Percentiles rank a stretch among this genome's conserved stretches.
Evolutionary conservation across 2,329 filamentous ascomycete genomes (phyloP).

Genomic region (Neurospora crassa): DNA sequence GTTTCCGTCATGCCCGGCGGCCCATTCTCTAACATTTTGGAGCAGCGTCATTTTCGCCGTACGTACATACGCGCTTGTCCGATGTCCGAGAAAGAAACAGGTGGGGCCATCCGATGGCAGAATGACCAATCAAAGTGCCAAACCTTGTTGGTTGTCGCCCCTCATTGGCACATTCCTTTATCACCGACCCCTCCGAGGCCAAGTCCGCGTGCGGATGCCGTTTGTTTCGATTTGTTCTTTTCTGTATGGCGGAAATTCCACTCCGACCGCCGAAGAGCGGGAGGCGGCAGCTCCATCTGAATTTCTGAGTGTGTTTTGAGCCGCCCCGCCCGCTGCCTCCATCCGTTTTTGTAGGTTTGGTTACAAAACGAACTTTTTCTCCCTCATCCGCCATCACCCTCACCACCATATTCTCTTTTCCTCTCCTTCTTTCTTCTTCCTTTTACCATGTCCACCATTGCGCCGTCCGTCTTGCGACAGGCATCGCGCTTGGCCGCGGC

Average conservation of each 20-base stretch:
- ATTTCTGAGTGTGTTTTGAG: constrained; percentile 5
- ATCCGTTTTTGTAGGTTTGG: not conserved
- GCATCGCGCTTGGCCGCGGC: constrained; percentile 49
- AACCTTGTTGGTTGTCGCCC: not conserved
- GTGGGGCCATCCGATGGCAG: not conserved
- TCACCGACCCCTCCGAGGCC: constrained; percentile 6
- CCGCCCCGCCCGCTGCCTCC: not conserved
- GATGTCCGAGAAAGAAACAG: not conserved
- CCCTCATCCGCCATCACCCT: constrained; percentile 1
- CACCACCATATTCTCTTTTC: not conserved
- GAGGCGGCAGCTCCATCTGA: constrained; percentile 11
- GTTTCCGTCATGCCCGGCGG: not conserved
- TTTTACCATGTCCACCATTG: constrained; percentile 50
- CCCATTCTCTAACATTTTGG: not conserved
- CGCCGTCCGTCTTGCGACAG: constrained; percentile 65
- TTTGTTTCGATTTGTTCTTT: constrained; percentile 2
- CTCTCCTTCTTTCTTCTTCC: not conserved
- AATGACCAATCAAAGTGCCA: not conserved
- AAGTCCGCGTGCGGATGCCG: constrained; percentile 1
- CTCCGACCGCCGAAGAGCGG: not conserved
- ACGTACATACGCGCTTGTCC: not conserved
- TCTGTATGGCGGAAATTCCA: constrained; percentile 3
- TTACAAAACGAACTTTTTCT: constrained; percentile 6
- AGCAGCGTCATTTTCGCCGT: not conserved
- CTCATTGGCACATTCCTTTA: constrained; percentile 4